These are phyloP conservation scores for Zarea fungicola DNA, from an alignment of 2,329 filamentous ascomycete genomes.

Conservation along the genomic window DNA sequence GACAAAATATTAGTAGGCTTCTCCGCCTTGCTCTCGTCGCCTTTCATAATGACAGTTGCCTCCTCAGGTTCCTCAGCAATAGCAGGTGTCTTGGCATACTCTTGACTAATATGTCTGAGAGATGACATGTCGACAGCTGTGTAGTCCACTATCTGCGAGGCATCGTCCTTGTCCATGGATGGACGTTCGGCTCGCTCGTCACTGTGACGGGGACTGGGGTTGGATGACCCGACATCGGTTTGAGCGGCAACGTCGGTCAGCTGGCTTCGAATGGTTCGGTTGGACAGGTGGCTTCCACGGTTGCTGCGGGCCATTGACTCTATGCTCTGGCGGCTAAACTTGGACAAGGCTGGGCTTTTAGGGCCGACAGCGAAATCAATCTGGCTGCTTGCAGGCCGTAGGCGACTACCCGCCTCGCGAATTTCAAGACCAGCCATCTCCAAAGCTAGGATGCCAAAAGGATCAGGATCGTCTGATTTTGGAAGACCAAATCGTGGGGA, in stretches of 20 bases:
- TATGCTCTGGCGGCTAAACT: conserved; percentile 60
- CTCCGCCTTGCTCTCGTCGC: neutral
- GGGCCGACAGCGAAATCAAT: conserved; percentile 79
- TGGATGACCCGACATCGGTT: conserved; percentile 50
- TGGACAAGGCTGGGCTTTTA: conserved; percentile 63
- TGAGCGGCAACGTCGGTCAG: conserved; percentile 67
- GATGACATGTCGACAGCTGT: conserved; percentile 52
- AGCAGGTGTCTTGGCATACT: conserved; percentile 10
- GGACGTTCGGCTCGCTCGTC: conserved; percentile 41
- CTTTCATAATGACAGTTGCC: neutral
- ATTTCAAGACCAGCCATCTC: conserved; percentile 88
- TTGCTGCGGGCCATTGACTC: conserved; percentile 61
- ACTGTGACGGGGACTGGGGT: conserved; percentile 49
- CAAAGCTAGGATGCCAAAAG: conserved; percentile 85
- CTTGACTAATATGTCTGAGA: conserved; percentile 39
- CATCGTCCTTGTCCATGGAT: conserved; percentile 29
- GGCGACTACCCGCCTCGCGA: conserved; percentile 70
- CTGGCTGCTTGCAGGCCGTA: conserved; percentile 68
- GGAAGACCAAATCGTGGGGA: conserved; percentile 68
- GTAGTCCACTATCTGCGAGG: conserved; percentile 54
- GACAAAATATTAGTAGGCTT: neutral
- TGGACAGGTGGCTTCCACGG: conserved; percentile 70
- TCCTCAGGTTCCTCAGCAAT: conserved; percentile 16
- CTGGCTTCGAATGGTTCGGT: conserved; percentile 62
- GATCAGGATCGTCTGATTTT: conserved; percentile 76